A percentile compares a stretch with the other conserved stretches of the same genome.
Conservation (phyloP, 352 stramenopile genomes). For the Pythium angustatum region DNA sequence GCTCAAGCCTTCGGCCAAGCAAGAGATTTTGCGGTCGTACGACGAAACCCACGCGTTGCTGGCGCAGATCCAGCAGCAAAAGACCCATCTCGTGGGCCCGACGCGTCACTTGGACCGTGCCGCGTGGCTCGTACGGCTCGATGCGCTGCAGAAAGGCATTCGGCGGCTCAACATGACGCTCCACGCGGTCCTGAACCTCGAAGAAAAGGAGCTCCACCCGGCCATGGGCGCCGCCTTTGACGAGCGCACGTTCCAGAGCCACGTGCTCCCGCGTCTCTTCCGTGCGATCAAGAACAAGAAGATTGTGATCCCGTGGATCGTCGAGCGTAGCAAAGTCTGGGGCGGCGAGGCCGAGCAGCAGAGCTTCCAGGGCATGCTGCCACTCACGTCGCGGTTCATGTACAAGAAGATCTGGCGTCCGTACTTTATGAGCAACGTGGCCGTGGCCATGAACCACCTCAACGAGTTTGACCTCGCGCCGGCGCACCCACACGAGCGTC, state of each 20-base stretch:
- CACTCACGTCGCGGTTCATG: conserved; percentile 76
- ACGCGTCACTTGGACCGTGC: conserved; percentile 9
- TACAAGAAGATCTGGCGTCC: conserved; percentile 84
- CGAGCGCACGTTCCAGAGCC: conserved; percentile 68
- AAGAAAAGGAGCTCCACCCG: conserved; percentile 64
- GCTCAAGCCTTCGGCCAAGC: conserved; percentile 60
- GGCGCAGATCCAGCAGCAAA: conserved; percentile 54
- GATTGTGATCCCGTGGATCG: conserved; percentile 83
- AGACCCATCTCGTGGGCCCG: conserved; percentile 48
- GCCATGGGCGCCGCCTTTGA: conserved; percentile 67
- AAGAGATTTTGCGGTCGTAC: conserved; percentile 64
- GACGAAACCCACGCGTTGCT: conserved; percentile 63
- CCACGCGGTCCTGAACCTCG: conserved; percentile 67
- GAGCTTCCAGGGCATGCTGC: conserved; percentile 66
- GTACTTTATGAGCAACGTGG: conserved; percentile 82
- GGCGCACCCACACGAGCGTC: conserved; percentile 9
- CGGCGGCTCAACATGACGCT: conserved; percentile 71
- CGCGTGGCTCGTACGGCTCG: conserved; percentile 63
- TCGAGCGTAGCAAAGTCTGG: conserved; percentile 85
- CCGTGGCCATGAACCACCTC: conserved; percentile 76
- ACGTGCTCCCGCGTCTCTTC: conserved; percentile 80
- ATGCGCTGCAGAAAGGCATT: conserved; percentile 65
- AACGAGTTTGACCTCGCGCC: conserved; percentile 56
- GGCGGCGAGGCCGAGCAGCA: conserved; percentile 71
- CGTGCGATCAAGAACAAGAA: conserved; percentile 74